Base-by-base conservation (phyloP, 2,329 filamentous ascomycete genomes). In the Aspergillus piperis region DNA sequence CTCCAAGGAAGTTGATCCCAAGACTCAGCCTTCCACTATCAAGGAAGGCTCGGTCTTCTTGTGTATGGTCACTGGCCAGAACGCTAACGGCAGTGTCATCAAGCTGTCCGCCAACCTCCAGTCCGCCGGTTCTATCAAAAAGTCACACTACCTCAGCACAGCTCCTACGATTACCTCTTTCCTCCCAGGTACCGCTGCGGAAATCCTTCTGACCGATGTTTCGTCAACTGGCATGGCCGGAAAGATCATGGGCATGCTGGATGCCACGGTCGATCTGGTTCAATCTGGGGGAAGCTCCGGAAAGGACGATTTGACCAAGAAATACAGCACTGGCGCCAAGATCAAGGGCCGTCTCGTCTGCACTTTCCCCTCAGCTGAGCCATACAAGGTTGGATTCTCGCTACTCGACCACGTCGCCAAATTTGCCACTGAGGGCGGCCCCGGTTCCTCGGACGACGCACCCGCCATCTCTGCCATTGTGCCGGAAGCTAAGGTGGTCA, bases 111-210 rank as follows among this genome's bases (percentile, higher is more conserved):
- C 91, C 19, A 86, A 92, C 68, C 81, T 86, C 44, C 84, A 85
- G 64, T 90, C 89, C 68, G 80, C 91, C 17, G 89, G 87, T 36
- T 90, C 87, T 67, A 74, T 86, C 51, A 86, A 86, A 70, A 87
- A 87, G 68, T 77, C 87, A 50, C 86, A 87, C 70, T 85, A 83
- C 59, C 83, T 96, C 3, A 84, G 83, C 30, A 88, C 90, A 42
- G 93, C 93, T 0, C 92, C 92, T 8, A 96, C 91, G 0, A 90
- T 99, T 71, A 92, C 93, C 73, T 86, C 90, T 6, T 96, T 96
- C 77, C 83, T 97, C 6, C 95, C 96, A 1, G 96, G 95, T 66
- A 95, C 92, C n/a, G 88, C 89, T 5, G 91, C 92, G 38, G 92
- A 96, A 67, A 82, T 97, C 10, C 82, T 98, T 52, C 79, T 99